These are phyloP conservation scores for Ogataea methanolica DNA, from an alignment of 805 yeast species.

Conservation along the genomic window DNA sequence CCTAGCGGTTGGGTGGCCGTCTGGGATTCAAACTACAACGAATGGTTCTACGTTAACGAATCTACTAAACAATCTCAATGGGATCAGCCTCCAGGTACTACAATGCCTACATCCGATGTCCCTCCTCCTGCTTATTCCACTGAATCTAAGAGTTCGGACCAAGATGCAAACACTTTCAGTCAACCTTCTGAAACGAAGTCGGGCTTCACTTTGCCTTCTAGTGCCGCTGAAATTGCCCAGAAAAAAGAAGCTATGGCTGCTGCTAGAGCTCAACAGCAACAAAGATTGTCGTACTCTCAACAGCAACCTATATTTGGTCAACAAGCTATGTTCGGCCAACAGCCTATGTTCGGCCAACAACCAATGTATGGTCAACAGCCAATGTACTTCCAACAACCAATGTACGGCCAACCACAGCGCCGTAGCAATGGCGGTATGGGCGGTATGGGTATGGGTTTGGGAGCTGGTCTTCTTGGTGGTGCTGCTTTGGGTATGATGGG, in stretches of 20 bases:
- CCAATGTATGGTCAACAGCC: conserved; percentile 16
- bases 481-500: conserved; percentile 27
- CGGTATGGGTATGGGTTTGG: conserved; percentile 29
- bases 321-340: conserved; percentile 4
- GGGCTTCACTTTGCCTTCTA: conserved; percentile 9
- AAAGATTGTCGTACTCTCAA: background rate
- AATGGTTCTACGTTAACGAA: conserved; percentile 79
- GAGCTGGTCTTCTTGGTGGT: conserved; percentile 28
- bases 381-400: conserved; percentile 13
- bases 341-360: conserved; percentile 14
- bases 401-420: conserved; percentile 14
- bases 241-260: background rate
- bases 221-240: background rate
- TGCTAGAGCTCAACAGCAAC: conserved; percentile 6
- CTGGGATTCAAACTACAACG: conserved; percentile 56
- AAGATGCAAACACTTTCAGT: too few species aligned
- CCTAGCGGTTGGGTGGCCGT: conserved; percentile 63
- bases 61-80: conserved; percentile 77
- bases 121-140: conserved; percentile 36
- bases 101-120: conserved; percentile 28
- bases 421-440: conserved; percentile 21
- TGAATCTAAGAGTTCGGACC: too few species aligned
- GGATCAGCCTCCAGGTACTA: conserved; percentile 73
- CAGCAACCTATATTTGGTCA: conserved; percentile 6
- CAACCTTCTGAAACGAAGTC: background rate